Conservation (phyloP, 2,329 filamentous ascomycete species). For the Aspergillus neotritici region DNA sequence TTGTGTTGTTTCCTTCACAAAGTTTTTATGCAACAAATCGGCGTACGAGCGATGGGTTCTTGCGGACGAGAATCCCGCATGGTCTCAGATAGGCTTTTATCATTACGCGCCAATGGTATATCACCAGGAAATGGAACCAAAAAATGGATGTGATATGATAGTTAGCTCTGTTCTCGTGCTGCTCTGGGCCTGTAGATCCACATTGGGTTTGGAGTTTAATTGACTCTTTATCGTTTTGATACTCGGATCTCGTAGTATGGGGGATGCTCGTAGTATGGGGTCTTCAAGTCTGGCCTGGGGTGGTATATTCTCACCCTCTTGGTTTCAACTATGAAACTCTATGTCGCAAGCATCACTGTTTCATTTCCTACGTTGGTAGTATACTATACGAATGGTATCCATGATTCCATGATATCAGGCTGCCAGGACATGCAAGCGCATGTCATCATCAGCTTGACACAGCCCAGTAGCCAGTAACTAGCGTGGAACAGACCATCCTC, state of each 20-base stretch:
- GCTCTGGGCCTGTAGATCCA: slow-evolving; percentile 11
- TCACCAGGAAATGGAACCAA: slow-evolving; percentile 15
- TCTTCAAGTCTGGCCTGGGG: too few species aligned
- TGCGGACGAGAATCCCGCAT: slow-evolving; percentile 16
- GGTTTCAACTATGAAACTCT: too few species aligned
- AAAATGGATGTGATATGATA: slow-evolving; percentile 25
- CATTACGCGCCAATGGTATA: slow-evolving; percentile 16
- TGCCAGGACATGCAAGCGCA: background rate
- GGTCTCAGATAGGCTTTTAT: slow-evolving; percentile 18
- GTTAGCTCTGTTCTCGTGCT: slow-evolving; percentile 6
- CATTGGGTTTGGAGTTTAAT: slow-evolving; percentile 1
- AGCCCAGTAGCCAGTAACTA: background rate
- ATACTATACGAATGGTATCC: too few species aligned
- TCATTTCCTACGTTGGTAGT: too few species aligned
- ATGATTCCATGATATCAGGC: background rate
- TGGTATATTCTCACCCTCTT: too few species aligned
- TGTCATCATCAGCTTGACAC: background rate
- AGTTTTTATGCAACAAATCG: slow-evolving; percentile 17
- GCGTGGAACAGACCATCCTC: background rate
- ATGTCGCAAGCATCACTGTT: too few species aligned
- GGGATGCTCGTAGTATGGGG: too few species aligned
- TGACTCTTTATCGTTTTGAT: background rate
- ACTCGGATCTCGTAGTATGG: background rate
- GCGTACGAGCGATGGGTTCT: slow-evolving; percentile 23
- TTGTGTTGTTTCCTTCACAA: slow-evolving; percentile 14